phyloP scores from a whole-genome alignment of 805 yeast species.

The Sungouiozyma intestinalis region DNA sequence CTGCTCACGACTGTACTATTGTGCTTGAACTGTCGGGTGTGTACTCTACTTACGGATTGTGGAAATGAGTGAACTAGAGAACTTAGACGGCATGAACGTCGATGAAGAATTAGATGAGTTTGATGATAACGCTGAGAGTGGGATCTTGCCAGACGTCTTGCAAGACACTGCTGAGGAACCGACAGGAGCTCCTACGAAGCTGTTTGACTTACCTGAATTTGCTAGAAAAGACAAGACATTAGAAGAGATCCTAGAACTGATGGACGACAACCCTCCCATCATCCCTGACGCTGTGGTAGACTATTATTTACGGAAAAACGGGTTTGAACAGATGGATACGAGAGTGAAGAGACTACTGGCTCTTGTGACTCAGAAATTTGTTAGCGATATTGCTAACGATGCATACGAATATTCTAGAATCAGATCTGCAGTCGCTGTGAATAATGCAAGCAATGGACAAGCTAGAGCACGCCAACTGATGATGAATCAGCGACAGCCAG shows the following conservation, averaged over 20 bases:
- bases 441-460: constrained; percentile 76
- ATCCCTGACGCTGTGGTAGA: constrained; percentile 96
- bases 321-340: constrained; percentile 69
- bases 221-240: constrained; percentile 73
- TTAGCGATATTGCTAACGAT: constrained; percentile 89
- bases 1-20: too few species aligned
- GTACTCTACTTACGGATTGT: not conserved
- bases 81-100: constrained; percentile 5
- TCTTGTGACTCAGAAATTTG: constrained; percentile 90
- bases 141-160: constrained; percentile 7
- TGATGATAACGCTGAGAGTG: constrained; percentile 28
- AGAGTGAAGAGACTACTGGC: constrained; percentile 79
- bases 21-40: too few species aligned
- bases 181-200: constrained; percentile 14
- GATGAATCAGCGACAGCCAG: constrained; percentile 49
- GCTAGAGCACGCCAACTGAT: constrained; percentile 69
- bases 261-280: constrained; percentile 92
- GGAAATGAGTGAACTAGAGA: constrained; percentile 3
- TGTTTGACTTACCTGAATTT: constrained; percentile 53
- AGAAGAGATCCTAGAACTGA: constrained; percentile 71
- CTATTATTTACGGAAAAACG: constrained; percentile 76
- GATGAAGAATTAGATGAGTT: constrained; percentile 29
- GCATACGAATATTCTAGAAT: constrained; percentile 94
- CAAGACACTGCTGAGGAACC: constrained; percentile 14
- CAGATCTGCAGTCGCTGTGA: constrained; percentile 79